Percentiles rank a stretch among this genome's conserved stretches.
These are phyloP conservation scores for Coemansia sp. DNA, from an alignment of 192 early-diverging fungal genomes.

Conservation along the genomic window DNA sequence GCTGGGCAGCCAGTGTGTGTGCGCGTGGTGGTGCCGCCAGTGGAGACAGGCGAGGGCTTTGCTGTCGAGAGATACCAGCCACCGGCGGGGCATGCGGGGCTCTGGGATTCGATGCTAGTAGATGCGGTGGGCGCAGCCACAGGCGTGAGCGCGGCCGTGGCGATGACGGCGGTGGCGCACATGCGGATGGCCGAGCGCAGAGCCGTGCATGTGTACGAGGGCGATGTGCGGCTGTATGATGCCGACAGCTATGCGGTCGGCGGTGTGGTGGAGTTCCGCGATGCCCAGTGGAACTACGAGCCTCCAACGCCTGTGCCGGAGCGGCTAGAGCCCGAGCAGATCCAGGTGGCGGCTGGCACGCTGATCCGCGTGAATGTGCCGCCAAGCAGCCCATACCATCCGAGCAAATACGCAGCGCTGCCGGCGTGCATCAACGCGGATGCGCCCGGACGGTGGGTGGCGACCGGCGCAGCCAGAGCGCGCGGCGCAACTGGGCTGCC, in stretches of 20 bases:
- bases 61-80: conserved; percentile 13
- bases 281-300: conserved; percentile 25
- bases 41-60: not conserved
- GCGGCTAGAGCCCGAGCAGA: conserved; percentile 7
- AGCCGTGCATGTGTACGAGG: conserved; percentile 24
- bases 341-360: conserved; percentile 1
- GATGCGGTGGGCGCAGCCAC: conserved; percentile 15
- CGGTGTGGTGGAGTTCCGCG: conserved; percentile 17
- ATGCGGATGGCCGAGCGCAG: conserved; percentile 9
- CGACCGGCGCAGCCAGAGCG: not conserved
- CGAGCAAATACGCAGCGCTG: conserved; percentile 8
- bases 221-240: conserved; percentile 14
- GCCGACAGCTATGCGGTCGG: conserved; percentile 7
- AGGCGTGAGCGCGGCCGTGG: conserved; percentile 6
- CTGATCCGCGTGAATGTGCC: conserved; percentile 10
- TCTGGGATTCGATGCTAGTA: conserved; percentile 22
- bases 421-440: conserved; percentile 16
- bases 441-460: conserved; percentile 17
- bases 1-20: conserved; percentile 21
- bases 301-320: conserved; percentile 1
- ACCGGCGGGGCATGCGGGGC: conserved; percentile 5
- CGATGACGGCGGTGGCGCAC: conserved; percentile 6
- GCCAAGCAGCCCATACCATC: conserved; percentile 7
- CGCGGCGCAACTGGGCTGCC: conserved; percentile 1
- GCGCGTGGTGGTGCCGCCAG: conserved; percentile 9